Percentiles rank a stretch among this genome's conserved stretches.
These are phyloP conservation scores for Xerocomus minutiporus DNA, from an alignment of 1,284 basidiomycete species.

Conservation along the genomic window DNA sequence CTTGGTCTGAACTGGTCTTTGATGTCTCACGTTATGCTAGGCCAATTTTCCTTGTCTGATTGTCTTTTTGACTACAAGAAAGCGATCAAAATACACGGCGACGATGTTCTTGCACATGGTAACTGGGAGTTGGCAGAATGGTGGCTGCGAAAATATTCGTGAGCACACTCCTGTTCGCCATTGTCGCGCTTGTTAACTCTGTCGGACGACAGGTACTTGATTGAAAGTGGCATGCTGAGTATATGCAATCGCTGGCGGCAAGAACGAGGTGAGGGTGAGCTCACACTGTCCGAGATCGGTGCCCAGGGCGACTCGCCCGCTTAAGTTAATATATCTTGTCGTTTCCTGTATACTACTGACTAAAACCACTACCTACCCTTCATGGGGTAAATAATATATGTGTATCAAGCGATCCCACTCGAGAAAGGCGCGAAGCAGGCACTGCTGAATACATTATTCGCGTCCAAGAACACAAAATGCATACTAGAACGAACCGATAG, in stretches of 20 bases:
- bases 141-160: constrained; percentile 75
- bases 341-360: constrained; percentile 16
- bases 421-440: background rate
- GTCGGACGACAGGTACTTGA: constrained; percentile 51
- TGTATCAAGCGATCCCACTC: background rate
- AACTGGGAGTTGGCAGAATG: constrained; percentile 87
- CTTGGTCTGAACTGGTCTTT: constrained; percentile 22
- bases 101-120: constrained; percentile 80
- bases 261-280: constrained; percentile 66
- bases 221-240: constrained; percentile 59
- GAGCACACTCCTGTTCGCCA: background rate
- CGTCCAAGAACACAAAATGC: background rate
- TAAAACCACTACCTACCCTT: constrained; percentile 1
- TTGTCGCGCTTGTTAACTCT: constrained; percentile 2
- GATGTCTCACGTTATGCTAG: constrained; percentile 44
- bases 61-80: constrained; percentile 67
- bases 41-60: constrained; percentile 71
- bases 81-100: constrained; percentile 73
- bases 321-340: constrained; percentile 14
- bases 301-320: constrained; percentile 40
- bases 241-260: constrained; percentile 74
- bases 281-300: constrained; percentile 53
- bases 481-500: background rate
- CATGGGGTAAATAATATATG: constrained; percentile 10
- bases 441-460: background rate